These are phyloP conservation scores for Paramecium pentaurelia DNA, from an alignment of 73 alveolate genomes.

Conservation along the genomic window DNA sequence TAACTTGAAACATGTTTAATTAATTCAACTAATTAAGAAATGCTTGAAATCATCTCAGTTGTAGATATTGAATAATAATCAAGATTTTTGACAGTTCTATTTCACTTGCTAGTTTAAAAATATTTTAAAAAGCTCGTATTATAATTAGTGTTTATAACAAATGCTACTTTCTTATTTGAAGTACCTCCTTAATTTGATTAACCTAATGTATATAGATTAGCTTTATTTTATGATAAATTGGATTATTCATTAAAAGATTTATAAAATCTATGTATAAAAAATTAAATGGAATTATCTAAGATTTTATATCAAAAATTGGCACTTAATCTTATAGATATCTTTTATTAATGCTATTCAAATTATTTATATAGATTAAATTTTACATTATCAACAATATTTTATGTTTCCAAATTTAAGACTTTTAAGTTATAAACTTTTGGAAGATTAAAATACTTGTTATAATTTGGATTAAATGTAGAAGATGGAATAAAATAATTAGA, in stretches of 20 bases:
- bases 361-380: constrained; percentile 19
- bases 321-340: not conserved
- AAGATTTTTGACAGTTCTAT: not conserved
- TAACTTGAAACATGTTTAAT: not conserved
- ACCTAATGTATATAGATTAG: not conserved
- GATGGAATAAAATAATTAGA: not conserved
- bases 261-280: not conserved
- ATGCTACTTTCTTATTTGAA: not conserved
- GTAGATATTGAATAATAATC: not conserved
- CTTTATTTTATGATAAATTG: not conserved
- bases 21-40: not conserved
- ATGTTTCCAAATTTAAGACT: not conserved
- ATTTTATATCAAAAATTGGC: not conserved
- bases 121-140: not conserved
- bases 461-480: not conserved
- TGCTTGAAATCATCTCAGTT: not conserved
- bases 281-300: not conserved
- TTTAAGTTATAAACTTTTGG: not conserved
- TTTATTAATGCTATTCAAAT: not conserved
- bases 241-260: constrained; percentile 29
- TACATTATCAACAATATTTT: not conserved
- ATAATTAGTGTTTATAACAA: not conserved
- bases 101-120: not conserved
- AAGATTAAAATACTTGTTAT: not conserved
- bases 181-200: not conserved